Evolutionary conservation across 805 yeast genomes (phyloP).

Genomic region (Zygosaccharomyces rouxii): DNA sequence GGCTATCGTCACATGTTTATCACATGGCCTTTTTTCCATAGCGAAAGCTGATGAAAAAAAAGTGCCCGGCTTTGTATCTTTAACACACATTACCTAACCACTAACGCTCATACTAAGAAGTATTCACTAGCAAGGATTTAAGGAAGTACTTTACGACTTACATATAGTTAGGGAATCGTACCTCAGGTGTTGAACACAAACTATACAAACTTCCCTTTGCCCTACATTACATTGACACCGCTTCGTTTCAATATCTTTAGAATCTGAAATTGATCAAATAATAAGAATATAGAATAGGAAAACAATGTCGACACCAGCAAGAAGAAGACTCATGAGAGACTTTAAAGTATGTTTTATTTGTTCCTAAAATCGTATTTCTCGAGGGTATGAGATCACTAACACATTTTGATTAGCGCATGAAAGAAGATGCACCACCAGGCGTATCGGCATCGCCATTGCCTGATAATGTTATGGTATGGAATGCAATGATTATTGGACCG

Average conservation of each 20-base stretch:
- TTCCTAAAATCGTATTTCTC: neutral
- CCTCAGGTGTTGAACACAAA: neutral
- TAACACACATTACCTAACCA: neutral
- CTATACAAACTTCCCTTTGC: neutral
- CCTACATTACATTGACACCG: neutral
- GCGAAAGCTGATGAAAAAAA: neutral
- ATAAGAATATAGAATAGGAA: neutral
- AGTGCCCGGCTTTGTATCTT: constrained; percentile 1
- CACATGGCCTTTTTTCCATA: neutral
- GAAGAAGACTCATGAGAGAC: constrained; percentile 97
- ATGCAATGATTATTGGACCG: constrained; percentile 97
- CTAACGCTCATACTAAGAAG: neutral
- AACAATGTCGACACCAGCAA: constrained; percentile 94
- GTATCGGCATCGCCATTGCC: constrained; percentile 96
- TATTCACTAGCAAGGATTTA: neutral
- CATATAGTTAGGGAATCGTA: neutral
- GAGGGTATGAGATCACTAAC: constrained; percentile 17
- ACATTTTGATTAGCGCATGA: constrained; percentile 60
- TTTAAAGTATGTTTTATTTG: constrained; percentile 58
- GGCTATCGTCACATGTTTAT: neutral
- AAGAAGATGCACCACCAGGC: constrained; percentile 97
- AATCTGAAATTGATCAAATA: neutral
- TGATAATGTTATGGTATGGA: constrained; percentile 96
- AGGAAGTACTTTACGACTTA: neutral
- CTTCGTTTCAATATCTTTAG: neutral